phyloP scores from a whole-genome alignment of 306 rosid genomes.

The Begonia masoniana region DNA sequence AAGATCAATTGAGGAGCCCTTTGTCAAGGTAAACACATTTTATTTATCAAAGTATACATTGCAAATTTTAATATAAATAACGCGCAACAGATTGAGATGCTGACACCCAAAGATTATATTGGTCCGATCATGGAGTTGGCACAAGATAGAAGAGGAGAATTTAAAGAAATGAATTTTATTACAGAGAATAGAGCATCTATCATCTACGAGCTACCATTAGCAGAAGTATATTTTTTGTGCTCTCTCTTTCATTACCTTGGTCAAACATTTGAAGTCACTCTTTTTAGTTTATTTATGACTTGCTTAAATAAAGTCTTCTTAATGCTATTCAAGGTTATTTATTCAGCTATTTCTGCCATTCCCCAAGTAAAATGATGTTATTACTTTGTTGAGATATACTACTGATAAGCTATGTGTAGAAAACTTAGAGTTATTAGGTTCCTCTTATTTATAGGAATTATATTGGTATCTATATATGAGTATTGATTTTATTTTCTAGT shows the following conservation, averaged over 20 bases:
- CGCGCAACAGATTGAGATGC: conserved; percentile 67
- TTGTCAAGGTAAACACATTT: conserved; percentile 27
- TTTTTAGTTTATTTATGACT: not conserved
- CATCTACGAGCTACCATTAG: conserved; percentile 63
- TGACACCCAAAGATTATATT: conserved; percentile 81
- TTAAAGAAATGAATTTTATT: conserved; percentile 84
- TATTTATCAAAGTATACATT: not conserved
- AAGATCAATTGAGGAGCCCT: conserved; percentile 71
- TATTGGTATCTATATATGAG: too few species aligned
- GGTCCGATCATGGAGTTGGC: conserved; percentile 87
- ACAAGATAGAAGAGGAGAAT: conserved; percentile 89
- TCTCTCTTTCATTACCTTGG: too few species aligned
- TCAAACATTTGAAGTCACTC: not conserved
- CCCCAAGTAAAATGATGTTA: not conserved
- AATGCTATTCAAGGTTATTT: not conserved
- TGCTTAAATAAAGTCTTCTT: not conserved
- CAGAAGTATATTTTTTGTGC: conserved; percentile 43
- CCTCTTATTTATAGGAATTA: too few species aligned
- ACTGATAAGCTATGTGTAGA: too few species aligned
- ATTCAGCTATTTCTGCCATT: not conserved
- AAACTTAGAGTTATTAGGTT: too few species aligned
- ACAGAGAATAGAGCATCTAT: conserved; percentile 74
- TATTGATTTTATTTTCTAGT: too few species aligned
- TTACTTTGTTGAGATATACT: not conserved
- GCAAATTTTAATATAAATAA: not conserved